These are phyloP conservation scores for Neonectria magnoliae DNA, from an alignment of 2,329 filamentous ascomycete genomes.

Conservation along the genomic window DNA sequence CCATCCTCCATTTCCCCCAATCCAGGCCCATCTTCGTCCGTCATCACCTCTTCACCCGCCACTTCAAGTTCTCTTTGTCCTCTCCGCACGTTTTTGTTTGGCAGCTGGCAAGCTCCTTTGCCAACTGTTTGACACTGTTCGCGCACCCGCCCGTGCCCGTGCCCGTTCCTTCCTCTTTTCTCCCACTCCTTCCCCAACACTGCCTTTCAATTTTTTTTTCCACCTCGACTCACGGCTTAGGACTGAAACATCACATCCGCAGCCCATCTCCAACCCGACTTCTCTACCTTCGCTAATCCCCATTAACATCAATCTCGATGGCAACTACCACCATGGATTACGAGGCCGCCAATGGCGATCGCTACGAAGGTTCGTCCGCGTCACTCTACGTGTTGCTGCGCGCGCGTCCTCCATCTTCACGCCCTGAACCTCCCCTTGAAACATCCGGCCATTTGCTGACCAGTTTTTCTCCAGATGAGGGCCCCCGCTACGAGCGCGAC, in stretches of 20 bases:
- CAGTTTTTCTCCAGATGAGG: slow-evolving; percentile 60
- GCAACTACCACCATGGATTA: slow-evolving; percentile 76
- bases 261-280: slow-evolving; percentile 27
- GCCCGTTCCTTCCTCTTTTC: slow-evolving; percentile 37
- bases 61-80: slow-evolving; percentile 23
- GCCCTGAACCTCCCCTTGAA: not conserved
- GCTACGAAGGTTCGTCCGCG: slow-evolving; percentile 68
- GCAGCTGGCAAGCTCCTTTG: slow-evolving; percentile 28
- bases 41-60: slow-evolving; percentile 32
- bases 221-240: slow-evolving; percentile 31
- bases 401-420: slow-evolving; percentile 23
- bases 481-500: slow-evolving; percentile 72
- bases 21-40: not conserved
- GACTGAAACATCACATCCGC: slow-evolving; percentile 41
- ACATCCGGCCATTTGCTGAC: slow-evolving; percentile 21
- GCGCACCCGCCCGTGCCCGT: slow-evolving; percentile 27
- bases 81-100: slow-evolving; percentile 24
- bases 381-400: slow-evolving; percentile 17
- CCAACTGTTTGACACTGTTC: slow-evolving; percentile 28
- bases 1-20: slow-evolving; percentile 12
- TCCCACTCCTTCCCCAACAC: slow-evolving; percentile 35
- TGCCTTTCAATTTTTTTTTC: slow-evolving; percentile 39
- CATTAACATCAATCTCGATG: slow-evolving; percentile 52
- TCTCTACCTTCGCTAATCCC: slow-evolving; percentile 22
- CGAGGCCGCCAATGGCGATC: slow-evolving; percentile 73